Evolutionary conservation across 192 early-diverging fungal species (phyloP).

Genomic region (Dissophora ornata): DNA sequence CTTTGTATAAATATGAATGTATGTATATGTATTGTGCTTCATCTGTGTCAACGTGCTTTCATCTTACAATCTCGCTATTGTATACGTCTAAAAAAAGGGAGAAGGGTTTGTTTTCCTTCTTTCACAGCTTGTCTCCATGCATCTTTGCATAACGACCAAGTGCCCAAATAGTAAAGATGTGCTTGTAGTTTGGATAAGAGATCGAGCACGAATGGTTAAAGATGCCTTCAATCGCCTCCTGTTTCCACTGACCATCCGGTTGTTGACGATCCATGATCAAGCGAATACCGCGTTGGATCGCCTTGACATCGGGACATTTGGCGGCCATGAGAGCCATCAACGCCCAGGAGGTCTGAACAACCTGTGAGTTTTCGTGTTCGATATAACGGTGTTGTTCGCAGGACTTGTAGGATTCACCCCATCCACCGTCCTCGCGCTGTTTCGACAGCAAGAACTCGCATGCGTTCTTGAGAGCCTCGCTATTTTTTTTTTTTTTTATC

Average conservation of each 20-base stretch:
- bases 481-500: too few species aligned
- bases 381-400: conserved; percentile 76
- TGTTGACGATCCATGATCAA: conserved; percentile 90
- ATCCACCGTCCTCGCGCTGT: conserved; percentile 93
- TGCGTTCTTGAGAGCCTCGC: conserved; percentile 75
- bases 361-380: conserved; percentile 82
- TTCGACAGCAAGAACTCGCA: conserved; percentile 93
- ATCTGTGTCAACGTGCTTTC: too few species aligned
- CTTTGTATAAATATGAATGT: too few species aligned
- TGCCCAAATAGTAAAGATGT: conserved; percentile 93
- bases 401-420: conserved; percentile 96
- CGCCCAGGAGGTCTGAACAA: conserved; percentile 92
- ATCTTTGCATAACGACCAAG: conserved; percentile 83
- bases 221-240: conserved; percentile 97
- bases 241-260: conserved; percentile 93
- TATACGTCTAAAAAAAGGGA: too few species aligned
- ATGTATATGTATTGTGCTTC: too few species aligned
- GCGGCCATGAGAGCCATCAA: conserved; percentile 91
- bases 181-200: conserved; percentile 95
- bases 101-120: too few species aligned
- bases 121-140: conserved; percentile 63
- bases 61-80: too few species aligned
- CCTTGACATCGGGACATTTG: conserved; percentile 78
- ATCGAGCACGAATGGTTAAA: conserved; percentile 93
- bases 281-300: conserved; percentile 74